Base-by-base conservation (phyloP, 768 basidiomycete species). In the Fomitopsis serialis region DNA sequence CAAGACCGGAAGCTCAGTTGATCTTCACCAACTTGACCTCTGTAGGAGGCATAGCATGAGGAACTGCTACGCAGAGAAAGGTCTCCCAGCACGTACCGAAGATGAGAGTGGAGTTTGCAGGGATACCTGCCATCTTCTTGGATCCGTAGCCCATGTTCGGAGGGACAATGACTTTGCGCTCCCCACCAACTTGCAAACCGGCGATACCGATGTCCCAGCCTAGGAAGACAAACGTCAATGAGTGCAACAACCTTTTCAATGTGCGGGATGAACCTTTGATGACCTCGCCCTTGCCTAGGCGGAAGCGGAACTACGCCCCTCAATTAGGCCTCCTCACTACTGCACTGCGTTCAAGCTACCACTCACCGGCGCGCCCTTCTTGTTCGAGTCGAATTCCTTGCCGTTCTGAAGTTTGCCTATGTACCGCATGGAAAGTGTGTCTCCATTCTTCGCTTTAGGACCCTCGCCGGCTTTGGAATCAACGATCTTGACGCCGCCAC, bases 101-200 rank as follows among this genome's bases (percentile, higher is more conserved):
- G 56, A 74, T 75, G 48, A 96, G 77, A 15, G 88, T 92, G 6
- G 93, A 84, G 68, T 88, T 89, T 37, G 82, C 63, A 48, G 93
- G 93, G 52, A 96, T 94, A 10, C 67, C 78, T 2, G 66, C 68
- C 61, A 73, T 71, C 63, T 85, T 84, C 63, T 72, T 75, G 58
- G 73, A 78, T 42, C 95, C 96, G 57, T 89, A 90, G 19, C 68
- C 87, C 74, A 90, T 76, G 25, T 74, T 63, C 13, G 88, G 72
- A 42, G 91, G 92, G 46, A 94, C 78, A 42, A 77, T 83, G 59
- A 98, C 74, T 53, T 83, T 72, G 48, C 96, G 82, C 71, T 98
- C 94, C 24, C 95, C 94, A 37, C 84, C 88, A 37, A 87, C 82
- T 61, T 90, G 85, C 94, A 98, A 97, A 32, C 96, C 96, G 27